These are phyloP conservation scores for Blastobotrys petasosporus DNA, from an alignment of 1,139 yeast species.

Conservation along the genomic window DNA sequence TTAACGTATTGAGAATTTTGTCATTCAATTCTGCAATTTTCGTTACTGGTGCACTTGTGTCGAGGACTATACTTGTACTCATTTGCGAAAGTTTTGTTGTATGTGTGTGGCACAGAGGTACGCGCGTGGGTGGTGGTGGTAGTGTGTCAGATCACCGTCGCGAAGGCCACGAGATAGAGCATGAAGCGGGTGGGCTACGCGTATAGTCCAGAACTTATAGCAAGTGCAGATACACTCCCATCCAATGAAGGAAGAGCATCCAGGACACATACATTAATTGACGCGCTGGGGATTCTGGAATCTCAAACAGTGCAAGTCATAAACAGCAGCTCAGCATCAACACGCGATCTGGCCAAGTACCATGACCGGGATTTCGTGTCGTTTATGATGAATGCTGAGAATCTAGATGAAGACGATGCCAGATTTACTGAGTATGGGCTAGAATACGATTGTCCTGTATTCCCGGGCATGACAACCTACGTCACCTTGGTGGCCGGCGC, in stretches of 20 bases:
- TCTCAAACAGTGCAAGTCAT: constrained; percentile 12
- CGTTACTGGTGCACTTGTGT: constrained; percentile 54
- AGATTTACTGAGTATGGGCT: constrained; percentile 30
- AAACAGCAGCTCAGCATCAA: constrained; percentile 16
- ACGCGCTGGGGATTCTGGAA: constrained; percentile 39
- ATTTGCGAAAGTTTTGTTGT: too few relatives aligned
- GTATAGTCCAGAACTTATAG: constrained; percentile 29
- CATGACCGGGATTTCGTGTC: constrained; percentile 40
- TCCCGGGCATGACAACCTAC: constrained; percentile 49
- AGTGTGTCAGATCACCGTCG: too few relatives aligned
- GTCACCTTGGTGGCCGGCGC: constrained; percentile 52
- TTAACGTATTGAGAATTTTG: constrained; percentile 57
- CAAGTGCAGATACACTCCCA: constrained; percentile 44
- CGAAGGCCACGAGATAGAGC: neutral
- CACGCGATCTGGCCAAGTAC: constrained; percentile 35
- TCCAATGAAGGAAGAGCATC: constrained; percentile 49
- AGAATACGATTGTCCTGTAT: constrained; percentile 59
- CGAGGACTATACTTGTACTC: constrained; percentile 42
- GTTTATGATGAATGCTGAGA: constrained; percentile 29
- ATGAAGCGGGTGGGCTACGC: constrained; percentile 26
- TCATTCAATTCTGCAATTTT: constrained; percentile 64
- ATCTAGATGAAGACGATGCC: constrained; percentile 17
- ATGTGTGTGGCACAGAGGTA: too few relatives aligned
- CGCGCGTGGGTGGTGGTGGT: too few relatives aligned
- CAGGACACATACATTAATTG: constrained; percentile 40